Evolutionary conservation across 495 filamentous ascomycete species (phyloP), one percentile per base, ranked within the genome.

Genomic region (Hyaloscypha finlandica): DNA sequence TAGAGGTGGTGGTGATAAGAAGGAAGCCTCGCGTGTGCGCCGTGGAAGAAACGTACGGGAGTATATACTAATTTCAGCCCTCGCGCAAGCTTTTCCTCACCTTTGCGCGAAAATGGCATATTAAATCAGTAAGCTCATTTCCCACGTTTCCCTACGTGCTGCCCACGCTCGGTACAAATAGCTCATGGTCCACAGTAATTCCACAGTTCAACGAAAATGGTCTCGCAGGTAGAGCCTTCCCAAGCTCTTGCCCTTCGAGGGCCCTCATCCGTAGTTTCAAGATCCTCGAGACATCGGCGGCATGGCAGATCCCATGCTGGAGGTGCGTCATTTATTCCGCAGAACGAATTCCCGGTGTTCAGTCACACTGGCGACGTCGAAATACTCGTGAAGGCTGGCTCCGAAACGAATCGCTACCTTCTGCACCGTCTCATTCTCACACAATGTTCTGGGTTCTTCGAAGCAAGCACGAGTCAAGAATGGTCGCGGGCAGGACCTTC

Each of bases 311-410:
- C 92, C 22, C 90, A 94, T 73, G 86, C 90, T 76, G 93, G 93
- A 48, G 90, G 90, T 70, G 80, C 82, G 55, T 82, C 86, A 14
- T 89, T 89, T 75, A 78, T 86, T 48, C 85, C 89, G 55, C 90
- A 91, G 75, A 97, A 97, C 74, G 93, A 96, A 69, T 97, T 97
- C 74, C 93, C 93, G 33, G 81, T 94, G 68, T 97, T 97, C 78
- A 89, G 88, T 51, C 89, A 96, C 67, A 92, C 89, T 30, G 93
- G 93, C 73, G 93, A 97, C 76, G 92, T 96, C 70, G 93, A 97
- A 80, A 92, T 97, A 67, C 73, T 94, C 48, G 88, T 97, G 66
- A 82, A 84, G 66, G 77, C 76, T 51, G 87, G 88, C 86, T 59
- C 87, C 45, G 88, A 90, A 68, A 91, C 94, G 77, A 89, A 88